These are phyloP conservation scores for Colletotrichum sp. DNA, from an alignment of 2,329 filamentous ascomycete species.

Conservation along the genomic window DNA sequence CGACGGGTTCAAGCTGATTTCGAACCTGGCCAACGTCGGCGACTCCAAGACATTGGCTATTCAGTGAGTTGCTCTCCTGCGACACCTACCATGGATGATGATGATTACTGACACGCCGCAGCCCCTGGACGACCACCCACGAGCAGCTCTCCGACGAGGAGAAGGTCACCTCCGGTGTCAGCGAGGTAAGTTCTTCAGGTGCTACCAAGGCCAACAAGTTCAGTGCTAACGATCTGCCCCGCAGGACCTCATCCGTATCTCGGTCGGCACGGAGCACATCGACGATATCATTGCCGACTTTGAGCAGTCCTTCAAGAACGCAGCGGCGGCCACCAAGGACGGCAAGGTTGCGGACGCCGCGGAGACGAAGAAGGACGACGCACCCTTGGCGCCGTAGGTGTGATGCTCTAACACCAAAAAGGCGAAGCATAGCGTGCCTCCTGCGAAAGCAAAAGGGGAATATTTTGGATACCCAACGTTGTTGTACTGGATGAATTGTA, in stretches of 20 bases:
- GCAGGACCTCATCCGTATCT: slow-evolving; percentile 90
- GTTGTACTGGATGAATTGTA: not conserved
- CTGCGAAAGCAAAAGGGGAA: not conserved
- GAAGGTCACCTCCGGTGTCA: slow-evolving; percentile 80
- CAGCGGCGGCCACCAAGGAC: slow-evolving; percentile 48
- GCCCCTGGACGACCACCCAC: slow-evolving; percentile 92
- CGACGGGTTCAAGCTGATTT: slow-evolving; percentile 93
- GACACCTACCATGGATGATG: not conserved
- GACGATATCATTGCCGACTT: slow-evolving; percentile 98
- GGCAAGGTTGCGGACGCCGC: slow-evolving; percentile 28
- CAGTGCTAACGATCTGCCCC: not conserved
- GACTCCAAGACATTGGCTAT: slow-evolving; percentile 95
- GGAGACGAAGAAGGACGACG: slow-evolving; percentile 41
- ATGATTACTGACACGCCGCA: slow-evolving; percentile 19
- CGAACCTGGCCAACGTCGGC: slow-evolving; percentile 94
- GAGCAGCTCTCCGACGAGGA: slow-evolving; percentile 89
- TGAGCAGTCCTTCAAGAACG: slow-evolving; percentile 81
- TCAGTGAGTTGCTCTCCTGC: slow-evolving; percentile 54
- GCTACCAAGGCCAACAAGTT: not conserved
- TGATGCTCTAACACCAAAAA: not conserved
- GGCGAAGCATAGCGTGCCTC: not conserved
- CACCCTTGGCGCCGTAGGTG: slow-evolving; percentile 33
- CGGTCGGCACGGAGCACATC: slow-evolving; percentile 94
- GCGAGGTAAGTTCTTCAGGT: slow-evolving; percentile 57
- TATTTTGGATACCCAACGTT: not conserved